Evolutionary conservation across 1,139 yeast species (phyloP), one percentile per base, ranked within the genome.

Genomic region (Nakaseomyces sp.): DNA sequence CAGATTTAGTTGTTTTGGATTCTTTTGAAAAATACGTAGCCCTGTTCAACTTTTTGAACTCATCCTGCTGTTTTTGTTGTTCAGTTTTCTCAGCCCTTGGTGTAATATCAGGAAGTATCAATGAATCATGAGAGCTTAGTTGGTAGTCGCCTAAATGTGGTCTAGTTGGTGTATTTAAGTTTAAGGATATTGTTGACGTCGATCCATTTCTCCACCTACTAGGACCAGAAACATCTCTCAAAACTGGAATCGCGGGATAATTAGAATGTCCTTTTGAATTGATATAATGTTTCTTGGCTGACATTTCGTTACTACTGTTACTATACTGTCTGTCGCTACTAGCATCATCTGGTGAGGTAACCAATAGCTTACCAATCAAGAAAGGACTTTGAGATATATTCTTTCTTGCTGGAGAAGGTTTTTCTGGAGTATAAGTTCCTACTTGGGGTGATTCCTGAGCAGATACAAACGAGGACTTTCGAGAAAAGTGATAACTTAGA

Each of bases 301-400:
- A 12, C 10, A 20, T 5, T 22, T 22, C 22, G 15, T 19, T n/a
- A 17, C 28, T 29, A 19, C 5, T 16, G 18, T 20, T 26, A n/a
- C 16, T 29, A 12, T 33, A 15, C 5, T 33, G 22, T 4, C 25
- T 33, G 12, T 33, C 39, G n/a, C 28, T 25, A 18, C 32, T 41
- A 13, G 19, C 9, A 30, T 29, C 18, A 7, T 24, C 30, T 1
- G 36, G 42, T 12, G 32, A 31, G 15, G 44, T 22, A n/a, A 45
- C 47, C 36, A 49, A 29, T 10, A 46, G 12, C 19, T 47, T 49
- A 19, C 46, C 49, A 12, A 50, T 41, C 22, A 50, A 40, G 6
- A 54, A 51, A 3, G 53, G 52, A 37, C 44, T 42, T 16, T 37
- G 40, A 10, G 44, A 5, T 29, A 9, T 12, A 4, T 6, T 10